A percentile compares a stretch with the other conserved stretches of the same genome.
These are phyloP conservation scores for Neoboletus magnificus DNA, from an alignment of 768 basidiomycete genomes.

Conservation along the genomic window DNA sequence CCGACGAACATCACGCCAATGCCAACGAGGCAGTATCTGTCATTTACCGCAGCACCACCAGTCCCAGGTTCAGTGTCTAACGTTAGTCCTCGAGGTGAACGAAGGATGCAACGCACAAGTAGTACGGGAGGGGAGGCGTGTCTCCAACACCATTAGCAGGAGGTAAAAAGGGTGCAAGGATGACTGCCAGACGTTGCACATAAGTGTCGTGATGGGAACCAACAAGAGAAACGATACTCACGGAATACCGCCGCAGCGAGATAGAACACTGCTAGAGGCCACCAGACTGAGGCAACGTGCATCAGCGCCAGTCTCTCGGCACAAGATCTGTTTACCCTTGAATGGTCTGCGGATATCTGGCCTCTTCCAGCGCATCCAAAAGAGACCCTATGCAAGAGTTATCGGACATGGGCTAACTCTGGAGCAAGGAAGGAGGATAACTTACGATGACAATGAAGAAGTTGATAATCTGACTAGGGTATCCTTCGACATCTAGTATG, in stretches of 20 bases:
- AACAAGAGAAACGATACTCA: constrained; percentile 24
- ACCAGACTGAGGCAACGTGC: constrained; percentile 41
- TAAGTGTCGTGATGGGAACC: not conserved
- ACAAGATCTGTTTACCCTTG: constrained; percentile 35
- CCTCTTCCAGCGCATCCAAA: constrained; percentile 53
- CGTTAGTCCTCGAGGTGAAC: constrained; percentile 17
- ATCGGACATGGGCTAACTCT: constrained; percentile 8
- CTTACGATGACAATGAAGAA: constrained; percentile 51
- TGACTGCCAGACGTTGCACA: constrained; percentile 30
- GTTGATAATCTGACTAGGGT: constrained; percentile 52
- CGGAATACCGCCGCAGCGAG: constrained; percentile 49
- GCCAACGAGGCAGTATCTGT: constrained; percentile 50
- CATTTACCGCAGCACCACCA: not conserved
- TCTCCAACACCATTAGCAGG: constrained; percentile 56
- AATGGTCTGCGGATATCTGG: constrained; percentile 50
- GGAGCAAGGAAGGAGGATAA: constrained; percentile 11
- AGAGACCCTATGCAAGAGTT: constrained; percentile 41
- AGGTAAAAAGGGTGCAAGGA: constrained; percentile 54
- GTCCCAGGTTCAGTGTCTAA: not conserved
- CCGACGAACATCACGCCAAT: constrained; percentile 46
- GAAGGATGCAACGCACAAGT: constrained; percentile 38
- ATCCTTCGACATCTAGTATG: constrained; percentile 51
- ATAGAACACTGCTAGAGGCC: constrained; percentile 54
- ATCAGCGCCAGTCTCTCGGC: constrained; percentile 2
- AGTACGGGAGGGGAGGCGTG: constrained; percentile 59